A percentile compares a stretch with the other conserved stretches of the same genome.
phyloP scores from a whole-genome alignment of 176 grass and related monocot species.

The Carex cristatella region DNA sequence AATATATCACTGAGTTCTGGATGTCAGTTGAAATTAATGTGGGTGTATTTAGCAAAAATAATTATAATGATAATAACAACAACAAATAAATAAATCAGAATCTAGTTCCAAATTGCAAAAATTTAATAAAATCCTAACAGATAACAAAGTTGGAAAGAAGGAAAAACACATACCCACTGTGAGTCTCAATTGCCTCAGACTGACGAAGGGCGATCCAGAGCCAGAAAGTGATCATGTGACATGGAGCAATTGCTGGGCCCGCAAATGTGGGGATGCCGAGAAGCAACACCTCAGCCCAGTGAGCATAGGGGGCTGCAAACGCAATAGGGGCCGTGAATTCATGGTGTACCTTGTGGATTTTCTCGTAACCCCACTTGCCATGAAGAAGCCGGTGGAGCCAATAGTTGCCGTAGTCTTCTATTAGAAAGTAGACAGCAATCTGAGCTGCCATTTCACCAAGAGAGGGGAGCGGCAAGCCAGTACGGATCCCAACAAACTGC shows the following conservation, averaged over 20 bases:
- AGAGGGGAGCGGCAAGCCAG: conserved; percentile 56
- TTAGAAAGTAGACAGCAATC: conserved; percentile 70
- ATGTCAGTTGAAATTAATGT: not conserved
- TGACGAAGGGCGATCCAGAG: conserved; percentile 78
- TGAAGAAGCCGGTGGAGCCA: conserved; percentile 87
- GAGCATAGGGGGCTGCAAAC: conserved; percentile 74
- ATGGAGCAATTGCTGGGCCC: conserved; percentile 58
- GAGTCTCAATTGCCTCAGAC: conserved; percentile 79
- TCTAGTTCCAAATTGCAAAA: conserved; percentile 9
- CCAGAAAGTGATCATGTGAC: conserved; percentile 92
- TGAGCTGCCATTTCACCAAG: conserved; percentile 60
- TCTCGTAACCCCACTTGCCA: conserved; percentile 69
- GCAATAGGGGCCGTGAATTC: conserved; percentile 80
- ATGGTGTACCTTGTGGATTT: conserved; percentile 77
- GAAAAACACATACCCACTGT: conserved; percentile 60
- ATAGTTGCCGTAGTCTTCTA: conserved; percentile 84
- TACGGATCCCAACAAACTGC: conserved; percentile 78
- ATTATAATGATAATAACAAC: too few relatives aligned
- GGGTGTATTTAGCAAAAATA: not conserved
- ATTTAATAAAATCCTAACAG: not conserved
- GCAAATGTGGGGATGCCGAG: conserved; percentile 64
- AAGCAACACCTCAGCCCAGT: conserved; percentile 85
- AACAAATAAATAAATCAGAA: not conserved
- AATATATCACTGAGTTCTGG: not conserved
- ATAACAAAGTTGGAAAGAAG: not conserved